These are phyloP conservation scores for Leucocoprinus sp. DNA, from an alignment of 768 basidiomycete genomes.

Conservation along the genomic window DNA sequence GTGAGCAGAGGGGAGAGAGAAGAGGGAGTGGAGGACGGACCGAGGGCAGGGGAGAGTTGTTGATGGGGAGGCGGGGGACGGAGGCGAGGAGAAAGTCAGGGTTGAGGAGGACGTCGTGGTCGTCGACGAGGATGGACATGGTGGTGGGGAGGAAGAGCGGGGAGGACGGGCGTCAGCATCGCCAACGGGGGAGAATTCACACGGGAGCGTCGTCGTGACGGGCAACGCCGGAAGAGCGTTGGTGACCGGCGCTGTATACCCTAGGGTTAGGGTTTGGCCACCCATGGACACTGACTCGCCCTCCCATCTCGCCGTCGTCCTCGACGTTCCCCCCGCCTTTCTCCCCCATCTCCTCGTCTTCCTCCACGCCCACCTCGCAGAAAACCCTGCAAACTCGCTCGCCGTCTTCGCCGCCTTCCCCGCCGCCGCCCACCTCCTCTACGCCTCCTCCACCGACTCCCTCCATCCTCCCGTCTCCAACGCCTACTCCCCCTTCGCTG, in stretches of 20 bases:
- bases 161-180: constrained; percentile 42
- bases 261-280: constrained; percentile 9
- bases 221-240: constrained; percentile 51
- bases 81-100: constrained; percentile 39
- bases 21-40: constrained; percentile 24
- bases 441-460: constrained; percentile 74
- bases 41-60: constrained; percentile 37
- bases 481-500: constrained; percentile 55
- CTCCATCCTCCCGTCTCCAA: constrained; percentile 56
- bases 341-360: constrained; percentile 84
- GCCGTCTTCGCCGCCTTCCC: constrained; percentile 87
- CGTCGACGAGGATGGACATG: constrained; percentile 40
- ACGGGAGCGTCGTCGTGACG: constrained; percentile 51
- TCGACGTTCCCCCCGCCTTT: constrained; percentile 84
- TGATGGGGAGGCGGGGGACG: constrained; percentile 19
- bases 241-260: constrained; percentile 40
- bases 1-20: constrained; percentile 12
- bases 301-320: constrained; percentile 69
- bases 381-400: constrained; percentile 85
- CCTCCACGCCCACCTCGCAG: constrained; percentile 87
- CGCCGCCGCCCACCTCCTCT: too few relatives aligned
- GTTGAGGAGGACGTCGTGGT: constrained; percentile 41
- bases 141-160: constrained; percentile 31
- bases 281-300: constrained; percentile 16
- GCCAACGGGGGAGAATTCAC: constrained; percentile 47